Percentiles rank a stretch among this genome's conserved stretches.
Evolutionary conservation across 140 eudicot genomes (phyloP).

Genomic region (Cichorium intybus): DNA sequence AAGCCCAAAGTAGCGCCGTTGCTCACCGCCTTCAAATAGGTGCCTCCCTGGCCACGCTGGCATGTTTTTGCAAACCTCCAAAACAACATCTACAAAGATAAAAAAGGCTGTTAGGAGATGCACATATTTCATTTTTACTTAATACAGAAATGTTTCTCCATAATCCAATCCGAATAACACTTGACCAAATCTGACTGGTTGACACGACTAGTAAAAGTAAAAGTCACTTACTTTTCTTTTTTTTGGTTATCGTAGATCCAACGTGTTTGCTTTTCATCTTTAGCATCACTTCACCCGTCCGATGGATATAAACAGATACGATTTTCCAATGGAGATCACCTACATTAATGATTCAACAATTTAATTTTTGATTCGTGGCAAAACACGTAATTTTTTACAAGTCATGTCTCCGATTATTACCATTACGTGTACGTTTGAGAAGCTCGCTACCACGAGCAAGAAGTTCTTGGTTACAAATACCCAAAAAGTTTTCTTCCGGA

Average conservation of each 20-base stretch:
- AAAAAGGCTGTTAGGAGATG: neutral
- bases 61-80: slow-evolving; percentile 78
- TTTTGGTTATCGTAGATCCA: slow-evolving; percentile 78
- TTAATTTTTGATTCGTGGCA: neutral
- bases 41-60: slow-evolving; percentile 97
- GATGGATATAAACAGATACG: slow-evolving; percentile 84
- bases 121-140: too few species aligned
- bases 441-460: slow-evolving; percentile 91
- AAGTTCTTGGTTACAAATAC: slow-evolving; percentile 81
- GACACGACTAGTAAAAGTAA: neutral
- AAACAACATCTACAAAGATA: slow-evolving; percentile 59
- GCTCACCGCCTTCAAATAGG: slow-evolving; percentile 74
- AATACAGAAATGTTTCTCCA: too few species aligned
- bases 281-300: slow-evolving; percentile 82
- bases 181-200: neutral
- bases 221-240: slow-evolving; percentile 70
- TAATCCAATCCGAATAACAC: too few species aligned
- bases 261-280: slow-evolving; percentile 98
- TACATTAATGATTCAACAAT: slow-evolving; percentile 9
- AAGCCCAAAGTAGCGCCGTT: slow-evolving; percentile 84
- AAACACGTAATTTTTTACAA: neutral
- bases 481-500: slow-evolving; percentile 72
- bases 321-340: slow-evolving; percentile 98
- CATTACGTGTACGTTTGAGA: slow-evolving; percentile 92
- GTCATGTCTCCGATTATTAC: slow-evolving; percentile 32